Base-by-base conservation (phyloP, 139 green algal genomes). In the Yamagishiella unicocca region DNA sequence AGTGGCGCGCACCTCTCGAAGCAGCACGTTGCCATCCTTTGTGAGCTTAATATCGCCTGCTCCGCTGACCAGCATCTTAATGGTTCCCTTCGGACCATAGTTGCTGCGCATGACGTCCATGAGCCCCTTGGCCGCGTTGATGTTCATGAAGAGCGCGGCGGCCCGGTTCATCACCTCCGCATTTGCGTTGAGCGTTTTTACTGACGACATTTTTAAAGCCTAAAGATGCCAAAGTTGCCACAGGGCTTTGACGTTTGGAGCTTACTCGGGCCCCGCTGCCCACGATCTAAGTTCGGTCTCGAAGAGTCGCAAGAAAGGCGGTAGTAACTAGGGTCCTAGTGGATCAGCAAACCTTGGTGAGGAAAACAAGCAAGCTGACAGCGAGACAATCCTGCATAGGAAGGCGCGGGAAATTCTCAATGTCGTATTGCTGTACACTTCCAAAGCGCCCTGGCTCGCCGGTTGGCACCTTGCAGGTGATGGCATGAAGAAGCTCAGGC, bases 81-180 rank as follows among this genome's bases (percentile, higher is more conserved):
- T 99, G n/a, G 98, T 99, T 31, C 98, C 98, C 74, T 97, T 98
- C 21, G 98, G 98, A 0, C 98, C 97, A 17, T 99, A 93, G 89
- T 99, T 99, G 40, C 95, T 98, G 83, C 97, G 98, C 95, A 99
- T 98, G 1, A 99, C 98, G 66, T 99, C 98, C 76, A 98, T 94
- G 71, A 99, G 93, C 1, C 98, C 98, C 87, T 99, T 99, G 38
- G 97, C 96, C 38, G 98, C 98, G 88, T 99, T 99, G 90, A 99
- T 98, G 94, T 98, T 99, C 98, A 99, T 99, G 87, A 99, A 98
- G 21, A 99, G 92, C 10, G 98, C 97, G 35, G 96, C 97, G 5
- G 81, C 88, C 17, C 90, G 87, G n/a, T 94, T 94, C 93, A 99
- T 97, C 27, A 96, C 90, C 85, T 99, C 98, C 46, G 98, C 98